Base-by-base conservation (phyloP, 2,329 filamentous ascomycete genomes). In the Tolypocladium ophioglossoides region DNA sequence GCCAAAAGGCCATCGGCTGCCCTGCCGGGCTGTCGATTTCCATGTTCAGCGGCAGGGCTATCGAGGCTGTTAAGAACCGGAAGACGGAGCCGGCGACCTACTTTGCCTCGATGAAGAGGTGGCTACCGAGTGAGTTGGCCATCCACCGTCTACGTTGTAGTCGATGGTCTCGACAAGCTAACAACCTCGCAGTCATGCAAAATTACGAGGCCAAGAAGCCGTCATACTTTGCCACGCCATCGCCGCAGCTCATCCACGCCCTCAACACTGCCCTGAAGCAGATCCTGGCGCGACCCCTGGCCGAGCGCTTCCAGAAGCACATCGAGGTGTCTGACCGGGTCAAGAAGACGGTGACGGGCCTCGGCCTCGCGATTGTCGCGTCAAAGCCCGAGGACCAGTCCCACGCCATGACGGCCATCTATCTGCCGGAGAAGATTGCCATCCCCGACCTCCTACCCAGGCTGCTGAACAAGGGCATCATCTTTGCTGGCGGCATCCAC, bases 171-270 rank as follows among this genome's bases (percentile, higher is more conserved):
- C 27, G 30, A 34, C 27, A 44, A 11, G 41, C 56, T 59, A 46
- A 57, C 41, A 41, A 22, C 12, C 18, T 16, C 30, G 27, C 30
- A 89, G 87, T 99, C 72, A 97, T 99, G 92, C 85, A 94, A 75
- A 97, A 96, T 75, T 99, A 99, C 73, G 94, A 99, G 76, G 89
- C 90, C 59, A 90, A 91, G 78, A 99, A 97, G 77, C 84, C 94
- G 39, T 95, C 91, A 2, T 99, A 99, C 78, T 99, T 99, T 67
- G 94, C 94, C 39, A 99, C 94, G 1, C 94, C 94, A 1, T 91
- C 91, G 5, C 94, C 94, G 16, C 94, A 99, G 73, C 83, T 99
- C 51, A 79, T 99, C 62, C 92, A 88, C 72, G 94, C 94, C 50
- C 82, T 99, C 38, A 87, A 99, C 78, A 96, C 91, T 10, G 82